These are phyloP conservation scores for Cyclotella cryptica DNA, from an alignment of 108 stramenopile species.

Conservation along the genomic window DNA sequence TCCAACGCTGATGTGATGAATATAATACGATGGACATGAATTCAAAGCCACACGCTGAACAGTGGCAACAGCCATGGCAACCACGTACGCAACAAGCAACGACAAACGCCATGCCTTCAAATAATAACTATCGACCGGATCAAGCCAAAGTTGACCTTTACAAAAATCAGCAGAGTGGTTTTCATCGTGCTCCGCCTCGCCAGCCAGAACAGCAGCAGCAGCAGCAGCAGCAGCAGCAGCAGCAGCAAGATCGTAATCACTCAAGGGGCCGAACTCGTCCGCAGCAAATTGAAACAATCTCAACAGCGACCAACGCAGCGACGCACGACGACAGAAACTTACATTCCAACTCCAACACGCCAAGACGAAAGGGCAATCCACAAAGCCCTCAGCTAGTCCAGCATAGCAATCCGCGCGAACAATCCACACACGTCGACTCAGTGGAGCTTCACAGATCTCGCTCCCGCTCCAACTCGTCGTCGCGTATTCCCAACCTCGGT, in stretches of 20 bases:
- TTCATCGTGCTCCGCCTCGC: background rate
- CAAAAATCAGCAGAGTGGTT: background rate
- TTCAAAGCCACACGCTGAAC: too few species aligned
- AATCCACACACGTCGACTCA: conserved; percentile 13
- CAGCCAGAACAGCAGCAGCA: background rate
- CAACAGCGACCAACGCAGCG: background rate
- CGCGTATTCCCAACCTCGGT: background rate
- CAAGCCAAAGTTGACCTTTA: background rate
- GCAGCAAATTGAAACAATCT: background rate
- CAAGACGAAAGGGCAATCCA: conserved; percentile 37
- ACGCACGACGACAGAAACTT: background rate
- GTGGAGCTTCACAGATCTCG: conserved; percentile 2
- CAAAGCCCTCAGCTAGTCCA: conserved; percentile 15
- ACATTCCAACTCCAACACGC: conserved; percentile 21
- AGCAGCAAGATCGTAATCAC: background rate
- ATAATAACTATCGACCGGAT: too few species aligned
- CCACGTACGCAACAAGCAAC: too few species aligned
- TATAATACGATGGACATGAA: too few species aligned
- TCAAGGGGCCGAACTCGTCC: background rate
- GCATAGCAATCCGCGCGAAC: background rate
- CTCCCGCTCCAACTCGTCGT: background rate
- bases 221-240: background rate
- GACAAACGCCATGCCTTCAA: too few species aligned
- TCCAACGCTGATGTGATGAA: too few species aligned
- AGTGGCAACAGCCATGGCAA: too few species aligned